Base-by-base conservation (phyloP, 139 green algal genomes). In the Zygnema cylindricum region DNA sequence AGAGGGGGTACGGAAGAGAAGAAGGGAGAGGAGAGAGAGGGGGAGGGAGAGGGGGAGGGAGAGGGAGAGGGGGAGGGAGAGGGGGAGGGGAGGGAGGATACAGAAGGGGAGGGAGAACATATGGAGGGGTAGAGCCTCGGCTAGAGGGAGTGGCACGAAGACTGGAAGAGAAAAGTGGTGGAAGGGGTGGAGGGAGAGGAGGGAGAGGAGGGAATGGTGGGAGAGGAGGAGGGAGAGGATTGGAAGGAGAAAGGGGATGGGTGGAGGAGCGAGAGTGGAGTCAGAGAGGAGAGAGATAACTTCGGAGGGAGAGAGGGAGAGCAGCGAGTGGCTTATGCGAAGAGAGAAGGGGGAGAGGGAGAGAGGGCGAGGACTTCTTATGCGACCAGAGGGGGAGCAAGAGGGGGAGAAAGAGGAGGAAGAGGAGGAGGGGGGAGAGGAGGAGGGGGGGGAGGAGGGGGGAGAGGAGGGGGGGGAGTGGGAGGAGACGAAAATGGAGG, bases 351-450 rank as follows among this genome's bases (percentile, higher is more conserved):
- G 57, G 30, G 57, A 73, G 57, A 73, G 57, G 30, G 57, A 73
- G 57, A 73, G 57, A 73, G 57, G 30, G 57, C 30, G 57, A 73
- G n/a, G n/a, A n/a, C n/a, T n/a, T n/a, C n/a, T n/a, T n/a, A n/a
- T n/a, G n/a, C n/a, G n/a, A n/a, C n/a, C n/a, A n/a, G 49, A 7
- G 49, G 16, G 7, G 7, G 7, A 16, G 49, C 49, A 16, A 79
- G 71, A 11, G 11, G 43, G 71, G 43, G 71, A 30, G 71, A 79
- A 43, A 3, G 7, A 11, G 71, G 43, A 43, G 7, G 71, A 79
- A 43, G 38, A 43, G 38, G 71, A 30, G 71, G 38, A 43, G 38
- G 11, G 43, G 71, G 38, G 3, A 79, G 71, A 11, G 11, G 38
- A 3, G 43, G 71, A 79, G 71, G 38, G 71, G 43, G 71, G 43